Evolutionary conservation across 2,329 filamentous ascomycete species (phyloP).

Genomic region (Hypomyces perniciosus): DNA sequence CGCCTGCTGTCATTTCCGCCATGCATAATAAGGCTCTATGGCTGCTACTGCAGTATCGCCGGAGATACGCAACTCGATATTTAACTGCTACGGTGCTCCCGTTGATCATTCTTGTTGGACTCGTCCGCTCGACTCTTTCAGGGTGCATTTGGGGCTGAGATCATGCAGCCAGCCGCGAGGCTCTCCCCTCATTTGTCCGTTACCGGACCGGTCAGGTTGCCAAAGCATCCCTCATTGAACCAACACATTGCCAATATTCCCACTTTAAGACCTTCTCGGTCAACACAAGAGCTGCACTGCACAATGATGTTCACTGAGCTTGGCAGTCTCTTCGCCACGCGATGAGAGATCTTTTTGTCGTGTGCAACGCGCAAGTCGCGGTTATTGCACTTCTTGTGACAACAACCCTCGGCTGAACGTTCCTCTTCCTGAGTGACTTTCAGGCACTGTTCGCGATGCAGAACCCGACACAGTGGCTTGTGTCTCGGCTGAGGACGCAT

Average conservation of each 20-base stretch:
- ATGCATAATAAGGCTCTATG: neutral
- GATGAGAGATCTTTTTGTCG: neutral
- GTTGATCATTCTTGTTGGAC: slow-evolving; percentile 3
- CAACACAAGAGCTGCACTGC: slow-evolving; percentile 7
- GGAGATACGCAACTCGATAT: neutral
- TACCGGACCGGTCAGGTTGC: slow-evolving; percentile 10
- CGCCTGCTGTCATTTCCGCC: neutral
- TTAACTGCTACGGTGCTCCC: slow-evolving; percentile 5
- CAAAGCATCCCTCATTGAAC: slow-evolving; percentile 7
- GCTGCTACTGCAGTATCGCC: neutral
- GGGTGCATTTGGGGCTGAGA: slow-evolving; percentile 7
- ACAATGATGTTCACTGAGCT: slow-evolving; percentile 6
- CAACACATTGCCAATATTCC: neutral
- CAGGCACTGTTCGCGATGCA: slow-evolving; percentile 1
- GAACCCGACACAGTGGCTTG: slow-evolving; percentile 10
- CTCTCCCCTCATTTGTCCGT: slow-evolving; percentile 13
- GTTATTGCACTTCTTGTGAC: slow-evolving; percentile 6
- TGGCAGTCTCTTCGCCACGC: slow-evolving; percentile 3
- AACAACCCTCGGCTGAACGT: neutral
- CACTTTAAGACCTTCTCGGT: neutral
- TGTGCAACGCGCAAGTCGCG: slow-evolving; percentile 1
- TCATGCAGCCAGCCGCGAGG: slow-evolving; percentile 13
- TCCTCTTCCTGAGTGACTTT: neutral
- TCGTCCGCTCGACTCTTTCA: slow-evolving; percentile 2
- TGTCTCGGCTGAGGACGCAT: slow-evolving; percentile 2